These are phyloP conservation scores for Alternaria hordeiaustralica DNA, from an alignment of 2,329 filamentous ascomycete species.

Conservation along the genomic window DNA sequence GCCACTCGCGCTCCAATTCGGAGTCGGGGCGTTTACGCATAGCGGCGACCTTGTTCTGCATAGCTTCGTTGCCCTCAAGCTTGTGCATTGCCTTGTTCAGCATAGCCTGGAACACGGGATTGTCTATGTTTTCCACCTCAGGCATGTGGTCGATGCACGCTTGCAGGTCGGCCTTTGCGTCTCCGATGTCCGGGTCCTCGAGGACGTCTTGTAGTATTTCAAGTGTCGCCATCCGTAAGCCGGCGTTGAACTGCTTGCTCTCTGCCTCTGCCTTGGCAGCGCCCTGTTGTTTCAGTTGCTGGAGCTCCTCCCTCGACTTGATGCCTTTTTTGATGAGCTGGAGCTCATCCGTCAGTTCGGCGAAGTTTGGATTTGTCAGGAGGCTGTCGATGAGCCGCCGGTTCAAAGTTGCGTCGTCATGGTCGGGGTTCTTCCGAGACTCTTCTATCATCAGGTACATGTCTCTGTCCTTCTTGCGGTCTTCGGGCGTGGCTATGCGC, in stretches of 20 bases:
- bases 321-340: constrained; percentile 35
- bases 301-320: constrained; percentile 24
- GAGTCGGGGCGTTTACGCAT: constrained; percentile 11
- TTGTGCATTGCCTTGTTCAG: constrained; percentile 30
- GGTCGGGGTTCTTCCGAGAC: constrained; percentile 33
- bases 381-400: constrained; percentile 35
- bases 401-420: constrained; percentile 36
- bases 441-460: constrained; percentile 34
- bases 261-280: constrained; percentile 20
- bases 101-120: constrained; percentile 28
- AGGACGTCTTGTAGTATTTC: constrained; percentile 34
- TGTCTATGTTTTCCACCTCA: constrained; percentile 25
- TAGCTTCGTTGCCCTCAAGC: constrained; percentile 26
- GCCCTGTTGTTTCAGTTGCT: constrained; percentile 13
- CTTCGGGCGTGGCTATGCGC: constrained; percentile 31
- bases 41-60: constrained; percentile 29
- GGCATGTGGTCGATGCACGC: constrained; percentile 33
- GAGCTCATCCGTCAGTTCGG: constrained; percentile 34
- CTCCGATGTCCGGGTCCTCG: constrained; percentile 36
- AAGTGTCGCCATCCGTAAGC: constrained; percentile 26
- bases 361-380: constrained; percentile 39
- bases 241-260: constrained; percentile 21
- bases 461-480: constrained; percentile 30
- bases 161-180: constrained; percentile 28
- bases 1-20: constrained; percentile 22